Evolutionary conservation across 192 early-diverging fungal species (phyloP).

Genomic region (Gaertneriomyces semiglobifer): DNA sequence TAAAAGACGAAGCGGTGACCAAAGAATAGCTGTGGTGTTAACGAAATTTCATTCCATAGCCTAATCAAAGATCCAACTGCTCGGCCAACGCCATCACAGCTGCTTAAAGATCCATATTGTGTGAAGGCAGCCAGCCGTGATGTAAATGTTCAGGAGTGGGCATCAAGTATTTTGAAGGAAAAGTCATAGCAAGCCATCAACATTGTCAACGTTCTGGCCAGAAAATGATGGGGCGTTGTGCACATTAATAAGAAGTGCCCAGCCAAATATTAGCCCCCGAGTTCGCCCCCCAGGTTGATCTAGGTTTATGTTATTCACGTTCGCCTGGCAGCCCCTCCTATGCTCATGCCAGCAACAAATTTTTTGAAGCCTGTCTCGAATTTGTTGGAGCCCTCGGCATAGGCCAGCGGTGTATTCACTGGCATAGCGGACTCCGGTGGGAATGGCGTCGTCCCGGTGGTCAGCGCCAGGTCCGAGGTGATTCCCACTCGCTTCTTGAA

Average conservation of each 20-base stretch:
- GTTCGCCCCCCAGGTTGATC: no score
- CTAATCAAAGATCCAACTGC: slow-evolving; percentile 39
- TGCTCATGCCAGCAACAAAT: slow-evolving; percentile 29
- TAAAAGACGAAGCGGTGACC: not conserved
- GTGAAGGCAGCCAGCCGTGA: slow-evolving; percentile 11
- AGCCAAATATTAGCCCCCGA: no score
- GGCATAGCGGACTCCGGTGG: not conserved
- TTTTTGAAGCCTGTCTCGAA: slow-evolving; percentile 27
- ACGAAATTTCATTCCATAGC: slow-evolving; percentile 12
- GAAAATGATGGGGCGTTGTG: no score
- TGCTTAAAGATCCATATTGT: slow-evolving; percentile 28
- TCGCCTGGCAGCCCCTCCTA: not conserved
- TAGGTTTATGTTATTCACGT: no score
- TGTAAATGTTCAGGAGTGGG: slow-evolving; percentile 27
- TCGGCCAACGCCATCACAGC: slow-evolving; percentile 27
- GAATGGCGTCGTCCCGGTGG: not conserved
- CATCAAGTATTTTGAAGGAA: not conserved
- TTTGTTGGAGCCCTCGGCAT: slow-evolving; percentile 16
- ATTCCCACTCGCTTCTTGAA: slow-evolving; percentile 32
- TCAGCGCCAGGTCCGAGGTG: not conserved
- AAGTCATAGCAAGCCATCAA: no score
- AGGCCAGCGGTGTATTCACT: slow-evolving; percentile 2
- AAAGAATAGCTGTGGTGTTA: not conserved
- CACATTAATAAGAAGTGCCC: no score
- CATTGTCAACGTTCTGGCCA: no score